Evolutionary conservation across 108 stramenopile genomes (phyloP).

Genomic region (Schizochytrium sp.): DNA sequence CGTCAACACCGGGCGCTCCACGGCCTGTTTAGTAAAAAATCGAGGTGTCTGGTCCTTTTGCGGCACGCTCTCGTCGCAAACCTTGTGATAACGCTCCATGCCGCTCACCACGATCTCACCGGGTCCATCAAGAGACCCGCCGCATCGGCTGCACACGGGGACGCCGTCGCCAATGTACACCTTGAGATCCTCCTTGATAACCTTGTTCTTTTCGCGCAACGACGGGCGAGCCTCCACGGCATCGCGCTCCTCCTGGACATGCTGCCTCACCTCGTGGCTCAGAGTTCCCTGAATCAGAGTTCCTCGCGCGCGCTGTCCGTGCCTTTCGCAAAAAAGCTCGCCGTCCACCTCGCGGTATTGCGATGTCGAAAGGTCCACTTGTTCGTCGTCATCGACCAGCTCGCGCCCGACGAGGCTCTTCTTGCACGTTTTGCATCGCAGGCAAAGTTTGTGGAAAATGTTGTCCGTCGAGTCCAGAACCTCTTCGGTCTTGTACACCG

Average conservation of each 20-base stretch:
- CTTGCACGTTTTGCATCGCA: constrained; percentile 7
- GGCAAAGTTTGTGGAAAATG: background rate
- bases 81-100: background rate
- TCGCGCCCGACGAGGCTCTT: background rate
- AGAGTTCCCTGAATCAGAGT: background rate
- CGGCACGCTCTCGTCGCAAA: background rate
- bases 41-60: background rate
- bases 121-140: background rate
- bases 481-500: background rate
- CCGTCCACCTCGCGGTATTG: background rate
- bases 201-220: background rate
- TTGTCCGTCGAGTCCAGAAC: background rate
- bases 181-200: background rate
- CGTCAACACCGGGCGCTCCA: background rate
- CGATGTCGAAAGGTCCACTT: background rate
- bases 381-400: background rate
- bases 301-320: background rate
- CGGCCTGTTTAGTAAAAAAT: background rate
- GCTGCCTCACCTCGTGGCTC: background rate
- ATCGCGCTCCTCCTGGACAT: background rate
- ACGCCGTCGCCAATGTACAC: background rate
- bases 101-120: background rate
- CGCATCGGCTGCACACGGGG: background rate
- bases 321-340: background rate
- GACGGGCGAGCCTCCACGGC: background rate